A percentile compares a stretch with the other conserved stretches of the same genome.
phyloP scores from a whole-genome alignment of 2,329 filamentous ascomycete genomes.

The Clonostachys sp. region DNA sequence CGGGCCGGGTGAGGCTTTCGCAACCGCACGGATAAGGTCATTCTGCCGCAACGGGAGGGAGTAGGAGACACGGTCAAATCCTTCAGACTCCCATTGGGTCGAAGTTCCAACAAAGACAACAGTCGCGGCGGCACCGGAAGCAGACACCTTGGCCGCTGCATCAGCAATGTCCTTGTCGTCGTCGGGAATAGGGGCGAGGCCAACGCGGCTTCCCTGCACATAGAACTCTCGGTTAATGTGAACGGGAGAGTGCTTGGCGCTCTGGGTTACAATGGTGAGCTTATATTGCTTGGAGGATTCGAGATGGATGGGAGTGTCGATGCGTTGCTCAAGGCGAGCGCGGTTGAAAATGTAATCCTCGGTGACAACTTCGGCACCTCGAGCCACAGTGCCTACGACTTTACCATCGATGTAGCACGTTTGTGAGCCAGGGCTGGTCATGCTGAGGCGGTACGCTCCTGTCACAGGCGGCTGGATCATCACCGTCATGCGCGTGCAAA shows the following conservation, averaged over 20 bases:
- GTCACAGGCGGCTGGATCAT: no score
- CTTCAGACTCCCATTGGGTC: slow-evolving; percentile 37
- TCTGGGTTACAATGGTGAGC: slow-evolving; percentile 10
- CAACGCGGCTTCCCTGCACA: slow-evolving; percentile 12
- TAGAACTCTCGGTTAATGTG: slow-evolving; percentile 3
- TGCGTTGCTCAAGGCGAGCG: no score
- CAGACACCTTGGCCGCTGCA: slow-evolving; percentile 45
- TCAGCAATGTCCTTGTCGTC: slow-evolving; percentile 21
- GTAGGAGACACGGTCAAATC: slow-evolving; percentile 65
- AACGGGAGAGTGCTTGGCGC: slow-evolving; percentile 14
- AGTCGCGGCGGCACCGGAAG: slow-evolving; percentile 63
- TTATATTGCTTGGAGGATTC: slow-evolving; percentile 12
- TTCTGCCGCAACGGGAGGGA: slow-evolving; percentile 53
- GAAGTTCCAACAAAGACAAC: slow-evolving; percentile 54
- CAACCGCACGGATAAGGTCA: slow-evolving; percentile 48
- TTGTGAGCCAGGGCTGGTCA: no score
- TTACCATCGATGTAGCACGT: no score
- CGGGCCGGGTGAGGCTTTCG: slow-evolving; percentile 47
- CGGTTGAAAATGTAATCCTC: no score
- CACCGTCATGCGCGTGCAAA: no score
- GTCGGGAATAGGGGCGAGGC: slow-evolving; percentile 17
- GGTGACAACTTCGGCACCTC: no score
- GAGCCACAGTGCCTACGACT: no score
- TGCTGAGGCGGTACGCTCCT: no score
- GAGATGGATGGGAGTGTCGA: slow-evolving; percentile 3